Evolutionary conservation across 2,329 filamentous ascomycete genomes (phyloP).

Genomic region (Monosporascus sp.): DNA sequence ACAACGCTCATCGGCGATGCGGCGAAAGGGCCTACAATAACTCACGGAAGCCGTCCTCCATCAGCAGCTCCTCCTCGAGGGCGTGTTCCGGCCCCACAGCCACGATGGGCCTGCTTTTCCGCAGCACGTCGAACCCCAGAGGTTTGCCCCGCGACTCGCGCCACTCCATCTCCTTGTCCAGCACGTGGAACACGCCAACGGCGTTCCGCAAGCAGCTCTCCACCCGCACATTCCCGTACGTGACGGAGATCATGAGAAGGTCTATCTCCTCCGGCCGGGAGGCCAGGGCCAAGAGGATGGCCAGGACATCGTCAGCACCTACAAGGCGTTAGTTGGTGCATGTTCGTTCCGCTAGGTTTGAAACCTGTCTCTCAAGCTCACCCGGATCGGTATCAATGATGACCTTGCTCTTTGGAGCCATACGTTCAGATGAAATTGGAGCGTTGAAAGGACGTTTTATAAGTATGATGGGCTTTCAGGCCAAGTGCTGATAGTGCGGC

Average conservation of each 20-base stretch:
- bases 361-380: slow-evolving; percentile 29
- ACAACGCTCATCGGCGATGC: not conserved
- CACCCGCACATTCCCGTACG: slow-evolving; percentile 89
- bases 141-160: slow-evolving; percentile 61
- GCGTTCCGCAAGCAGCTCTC: slow-evolving; percentile 84
- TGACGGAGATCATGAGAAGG: slow-evolving; percentile 78
- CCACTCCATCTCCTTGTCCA: slow-evolving; percentile 87
- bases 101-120: slow-evolving; percentile 70
- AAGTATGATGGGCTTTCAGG: not conserved
- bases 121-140: slow-evolving; percentile 69
- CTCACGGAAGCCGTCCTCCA: slow-evolving; percentile 84
- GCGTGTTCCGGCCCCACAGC: slow-evolving; percentile 84
- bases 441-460: slow-evolving; percentile 3
- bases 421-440: slow-evolving; percentile 26
- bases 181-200: slow-evolving; percentile 83
- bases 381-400: slow-evolving; percentile 96
- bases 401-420: slow-evolving; percentile 68
- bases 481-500: not conserved
- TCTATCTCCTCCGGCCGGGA: slow-evolving; percentile 80
- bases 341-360: not conserved
- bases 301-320: slow-evolving; percentile 89
- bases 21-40: slow-evolving; percentile 5
- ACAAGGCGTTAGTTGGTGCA: slow-evolving; percentile 2
- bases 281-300: slow-evolving; percentile 79
- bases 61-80: slow-evolving; percentile 73